Base-by-base conservation (phyloP, 805 yeast species). In the Yamadazyma olivae region DNA sequence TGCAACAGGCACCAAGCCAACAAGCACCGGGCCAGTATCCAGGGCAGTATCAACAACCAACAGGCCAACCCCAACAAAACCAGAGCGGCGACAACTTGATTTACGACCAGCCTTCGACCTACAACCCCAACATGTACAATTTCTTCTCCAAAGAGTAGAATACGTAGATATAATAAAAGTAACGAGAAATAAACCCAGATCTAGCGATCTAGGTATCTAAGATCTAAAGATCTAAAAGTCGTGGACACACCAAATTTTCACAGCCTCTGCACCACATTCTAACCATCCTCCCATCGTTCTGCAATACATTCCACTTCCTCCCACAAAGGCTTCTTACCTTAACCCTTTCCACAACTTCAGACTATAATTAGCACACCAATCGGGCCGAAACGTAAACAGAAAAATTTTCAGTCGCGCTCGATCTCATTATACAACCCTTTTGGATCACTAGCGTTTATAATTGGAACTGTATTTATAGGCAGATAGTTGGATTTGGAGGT, bases 101-200 rank as follows among this genome's bases (percentile, higher is more conserved):
- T 22, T 57, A 57, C 34, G 57, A 57, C 32, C 61, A 57, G 33
- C 77, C 76, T 1, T 70, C 76, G 1, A 61, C 67, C 3, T 71
- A 71, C 46, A 65, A 67, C 44, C 73, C 76, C 2, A 59, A 69
- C 38, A 65, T 70, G 67, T 71, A 71, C 43, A 59, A 64, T 33
- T 64, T 58, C 36, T 67, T 68, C 37, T 54, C 62, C n/a, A 57
- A 50, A 24, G 45, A 50, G 13, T 41, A 41, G 23, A 13, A 27
- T 8, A 21, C n/a, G n/a, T n/a, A n/a, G n/a, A n/a, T n/a, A n/a
- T n/a, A n/a, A n/a, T n/a, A n/a, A n/a, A n/a, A n/a, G n/a, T n/a
- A n/a, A n/a, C n/a, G n/a, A n/a, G n/a, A 20, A 7, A 20, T 20
- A 20, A 10, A 7, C 7, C 23, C 23, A 20, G 23, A 20, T 20